Evolutionary conservation across 1,139 yeast genomes (phyloP), one percentile per base, ranked within the genome.

Genomic region (Blastobotrys indianensis): DNA sequence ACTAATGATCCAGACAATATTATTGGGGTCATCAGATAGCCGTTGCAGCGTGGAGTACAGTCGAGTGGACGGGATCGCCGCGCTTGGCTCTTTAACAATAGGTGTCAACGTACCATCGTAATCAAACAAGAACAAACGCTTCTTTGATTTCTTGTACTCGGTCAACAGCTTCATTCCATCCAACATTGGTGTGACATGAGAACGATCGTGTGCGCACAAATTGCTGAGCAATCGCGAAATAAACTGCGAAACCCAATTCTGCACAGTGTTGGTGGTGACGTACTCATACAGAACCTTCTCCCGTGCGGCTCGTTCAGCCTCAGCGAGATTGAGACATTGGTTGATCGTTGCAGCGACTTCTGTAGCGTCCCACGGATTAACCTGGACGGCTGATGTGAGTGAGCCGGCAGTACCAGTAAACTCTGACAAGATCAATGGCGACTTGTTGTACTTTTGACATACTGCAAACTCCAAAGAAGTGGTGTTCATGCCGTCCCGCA

Each of bases 41-140:
- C 72, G 68, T 34, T 76, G 73, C 50, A 94, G 67, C 7, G 84
- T 78, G 12, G 71, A 67, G 51, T 79, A 74, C 43, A 92, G 71
- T 54, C 84, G 75, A 8, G 82, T 80, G 1, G 95, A 80, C 2
- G 99, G 99, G 41, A 92, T 85, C 1, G 98, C 98, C 0, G 98
- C 97, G n/a, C 94, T 88, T 1, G 99, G 99, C 57, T 92, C 97
- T 36, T 80, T 77, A 3, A 92, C 97, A 61, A 92, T 92, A 7
- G 97, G 97, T 0, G 97, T 86, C 56, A 92, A 73, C 0, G 99
- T 92, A 28, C 99, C 99, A 64, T 92, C 99, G 62, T 92, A 92
- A 66, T 92, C 99, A 68, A 94, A 90, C 56, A 92, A 67, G 58
- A 92, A 88, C 51, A 92, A 68, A 51, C 98, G 76, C 58, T 85